Evolutionary conservation across 1,139 yeast species (phyloP), one percentile per base, ranked within the genome.

Genomic region (Candida anutae): DNA sequence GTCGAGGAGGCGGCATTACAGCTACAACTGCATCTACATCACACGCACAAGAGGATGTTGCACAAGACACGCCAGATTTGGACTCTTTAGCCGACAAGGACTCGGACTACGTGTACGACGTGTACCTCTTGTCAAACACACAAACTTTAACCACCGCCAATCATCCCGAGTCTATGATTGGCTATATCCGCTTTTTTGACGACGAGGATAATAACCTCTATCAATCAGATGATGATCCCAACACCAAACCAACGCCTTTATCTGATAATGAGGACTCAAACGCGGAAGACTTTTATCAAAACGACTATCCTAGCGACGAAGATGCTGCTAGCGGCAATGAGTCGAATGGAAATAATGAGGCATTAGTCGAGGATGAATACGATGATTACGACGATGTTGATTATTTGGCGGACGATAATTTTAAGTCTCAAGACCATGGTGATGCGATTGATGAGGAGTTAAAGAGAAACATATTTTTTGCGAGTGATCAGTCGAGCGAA

Each of bases 301-400:
- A 90, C 53, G 97, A 90, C 46, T 90, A 90, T 46, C 98, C 98
- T 0, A 94, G 85, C 30, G 95, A 85, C 45, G 95, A 84, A 42
- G 90, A 81, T 44, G 83, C 73, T 4, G 6, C 34, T 22, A 50
- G 51, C 28, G 60, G 50, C 13, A 38, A 46, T 16, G 52, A 35
- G 15, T 29, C 21, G 5, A 35, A 25, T 4, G n/a, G n/a, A n/a
- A 55, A 65, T 25, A 65, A 53, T 27, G 63, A 58, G 22, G 66
- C 55, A 21, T 38, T 50, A 4, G 50, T 48, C 11, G 54, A 50
- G 9, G 53, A 53, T 9, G 56, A 50, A 28, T 36, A 42, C 9
- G 51, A 43, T 15, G 52, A 45, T 16, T 54, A 50, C 3, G 58
- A 48, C 15, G 50, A 46, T 11, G 28, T 27, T 1, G 22, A 33